phyloP scores from a whole-genome alignment of 768 basidiomycete genomes.

The Boletus bicolor region DNA sequence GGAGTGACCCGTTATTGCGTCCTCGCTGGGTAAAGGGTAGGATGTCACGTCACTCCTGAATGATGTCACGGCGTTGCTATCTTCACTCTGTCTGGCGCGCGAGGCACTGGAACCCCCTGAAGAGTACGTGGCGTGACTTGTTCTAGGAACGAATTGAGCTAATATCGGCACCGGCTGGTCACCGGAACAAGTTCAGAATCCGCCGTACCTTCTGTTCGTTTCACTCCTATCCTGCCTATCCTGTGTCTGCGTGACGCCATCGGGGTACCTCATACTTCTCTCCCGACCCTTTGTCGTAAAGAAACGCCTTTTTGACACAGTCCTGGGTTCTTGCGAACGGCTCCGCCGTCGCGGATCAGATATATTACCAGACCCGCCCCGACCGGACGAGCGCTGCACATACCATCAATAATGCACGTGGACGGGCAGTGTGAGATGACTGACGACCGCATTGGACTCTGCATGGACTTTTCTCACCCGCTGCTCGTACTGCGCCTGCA shows the following conservation, averaged over 20 bases:
- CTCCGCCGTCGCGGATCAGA: conserved; percentile 7
- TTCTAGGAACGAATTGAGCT: conserved; percentile 1
- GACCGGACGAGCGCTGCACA: conserved; percentile 24
- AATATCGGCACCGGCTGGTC: neutral
- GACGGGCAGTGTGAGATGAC: neutral
- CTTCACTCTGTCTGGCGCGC: neutral
- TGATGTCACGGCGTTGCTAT: neutral
- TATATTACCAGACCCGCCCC: conserved; percentile 30
- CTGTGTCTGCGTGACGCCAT: neutral
- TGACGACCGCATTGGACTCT: conserved; percentile 19
- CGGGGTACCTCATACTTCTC: neutral
- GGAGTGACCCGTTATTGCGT: neutral
- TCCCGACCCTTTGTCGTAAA: conserved; percentile 17
- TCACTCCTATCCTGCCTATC: neutral
- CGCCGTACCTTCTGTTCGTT: conserved; percentile 7
- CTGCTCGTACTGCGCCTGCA: conserved; percentile 16
- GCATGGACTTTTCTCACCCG: conserved; percentile 12
- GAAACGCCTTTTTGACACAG: conserved; percentile 1
- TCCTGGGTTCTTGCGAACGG: conserved; percentile 1
- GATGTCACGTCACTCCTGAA: neutral
- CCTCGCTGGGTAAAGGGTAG: conserved; percentile 1
- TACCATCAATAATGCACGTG: neutral
- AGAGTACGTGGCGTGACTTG: conserved; percentile 11
- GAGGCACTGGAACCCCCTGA: conserved; percentile 6
- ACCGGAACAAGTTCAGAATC: neutral